Evolutionary conservation across 768 basidiomycete genomes (phyloP).

Genomic region (Leccinellum luteum): DNA sequence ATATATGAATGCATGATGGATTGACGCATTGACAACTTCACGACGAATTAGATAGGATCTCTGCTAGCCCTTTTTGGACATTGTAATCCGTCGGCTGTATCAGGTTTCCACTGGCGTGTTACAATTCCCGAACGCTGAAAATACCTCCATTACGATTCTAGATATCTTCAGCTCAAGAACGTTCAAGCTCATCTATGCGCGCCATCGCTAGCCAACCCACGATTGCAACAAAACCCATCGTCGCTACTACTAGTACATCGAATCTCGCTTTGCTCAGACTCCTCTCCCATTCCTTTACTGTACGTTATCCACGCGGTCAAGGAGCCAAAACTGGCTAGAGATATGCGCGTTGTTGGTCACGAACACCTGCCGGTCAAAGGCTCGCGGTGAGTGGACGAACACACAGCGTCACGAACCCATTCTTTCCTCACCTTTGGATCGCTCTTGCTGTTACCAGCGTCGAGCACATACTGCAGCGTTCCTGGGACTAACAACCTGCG

Average conservation of each 20-base stretch:
- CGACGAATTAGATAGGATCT: no score
- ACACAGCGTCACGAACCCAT: background rate
- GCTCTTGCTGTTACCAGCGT: background rate
- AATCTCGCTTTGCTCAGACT: background rate
- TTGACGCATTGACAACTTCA: no score
- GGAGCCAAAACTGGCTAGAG: background rate
- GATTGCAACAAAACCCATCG: background rate
- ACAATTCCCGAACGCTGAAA: background rate
- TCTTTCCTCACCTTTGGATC: background rate
- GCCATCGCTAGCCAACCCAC: no score
- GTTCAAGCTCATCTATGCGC: background rate
- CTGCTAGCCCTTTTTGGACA: no score
- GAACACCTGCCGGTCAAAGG: background rate
- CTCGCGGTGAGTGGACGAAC: background rate
- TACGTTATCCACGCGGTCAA: background rate
- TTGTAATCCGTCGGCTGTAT: no score
- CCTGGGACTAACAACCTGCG: background rate
- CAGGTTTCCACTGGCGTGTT: no score
- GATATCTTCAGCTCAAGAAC: background rate
- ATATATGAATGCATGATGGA: no score
- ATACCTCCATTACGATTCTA: background rate
- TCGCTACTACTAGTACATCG: background rate
- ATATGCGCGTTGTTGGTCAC: conserved; percentile 1
- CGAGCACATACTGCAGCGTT: background rate
- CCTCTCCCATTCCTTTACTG: background rate